Conservation (phyloP, 768 basidiomycete genomes). For the Saitozyma sp. region DNA sequence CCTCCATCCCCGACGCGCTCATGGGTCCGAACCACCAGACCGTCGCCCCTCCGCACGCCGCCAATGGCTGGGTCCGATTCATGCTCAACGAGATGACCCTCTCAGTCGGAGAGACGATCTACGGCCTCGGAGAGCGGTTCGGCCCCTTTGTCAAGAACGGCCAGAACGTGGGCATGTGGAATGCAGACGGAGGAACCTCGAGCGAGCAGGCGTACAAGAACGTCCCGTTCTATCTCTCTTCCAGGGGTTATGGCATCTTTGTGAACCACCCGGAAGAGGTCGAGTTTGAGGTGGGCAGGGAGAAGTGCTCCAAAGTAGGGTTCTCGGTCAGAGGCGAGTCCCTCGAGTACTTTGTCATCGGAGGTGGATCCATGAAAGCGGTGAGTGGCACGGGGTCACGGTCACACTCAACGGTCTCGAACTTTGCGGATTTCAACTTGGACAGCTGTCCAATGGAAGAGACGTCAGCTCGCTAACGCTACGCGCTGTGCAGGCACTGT, state of each 20-base stretch:
- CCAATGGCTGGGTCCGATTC: slow-evolving; percentile 38
- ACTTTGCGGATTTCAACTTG: no score
- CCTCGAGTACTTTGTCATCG: slow-evolving; percentile 71
- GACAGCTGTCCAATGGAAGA: no score
- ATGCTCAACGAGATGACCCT: slow-evolving; percentile 60
- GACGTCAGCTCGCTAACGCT: not conserved
- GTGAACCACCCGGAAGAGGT: slow-evolving; percentile 70
- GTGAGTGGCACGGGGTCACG: slow-evolving; percentile 52
- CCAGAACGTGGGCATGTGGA: slow-evolving; percentile 63
- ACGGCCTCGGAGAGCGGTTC: slow-evolving; percentile 75
- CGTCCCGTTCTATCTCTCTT: slow-evolving; percentile 47
- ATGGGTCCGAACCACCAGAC: slow-evolving; percentile 18
- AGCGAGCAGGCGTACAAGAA: slow-evolving; percentile 51
- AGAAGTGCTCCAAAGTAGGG: slow-evolving; percentile 56
- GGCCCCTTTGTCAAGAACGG: slow-evolving; percentile 75
- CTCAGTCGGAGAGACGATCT: slow-evolving; percentile 69
- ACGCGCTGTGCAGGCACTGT: slow-evolving; percentile 24
- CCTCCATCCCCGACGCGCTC: slow-evolving; percentile 55
- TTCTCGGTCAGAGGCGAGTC: slow-evolving; percentile 64
- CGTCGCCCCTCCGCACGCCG: slow-evolving; percentile 54
- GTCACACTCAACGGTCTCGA: not conserved
- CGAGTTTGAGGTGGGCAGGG: slow-evolving; percentile 62
- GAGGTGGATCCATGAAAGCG: slow-evolving; percentile 67
- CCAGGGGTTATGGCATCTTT: slow-evolving; percentile 69
- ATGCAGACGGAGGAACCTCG: slow-evolving; percentile 70